Percentiles rank a stretch among this genome's conserved stretches.
Evolutionary conservation across 352 stramenopile genomes (phyloP).

Genomic region (Phytophthora agathidicida): DNA sequence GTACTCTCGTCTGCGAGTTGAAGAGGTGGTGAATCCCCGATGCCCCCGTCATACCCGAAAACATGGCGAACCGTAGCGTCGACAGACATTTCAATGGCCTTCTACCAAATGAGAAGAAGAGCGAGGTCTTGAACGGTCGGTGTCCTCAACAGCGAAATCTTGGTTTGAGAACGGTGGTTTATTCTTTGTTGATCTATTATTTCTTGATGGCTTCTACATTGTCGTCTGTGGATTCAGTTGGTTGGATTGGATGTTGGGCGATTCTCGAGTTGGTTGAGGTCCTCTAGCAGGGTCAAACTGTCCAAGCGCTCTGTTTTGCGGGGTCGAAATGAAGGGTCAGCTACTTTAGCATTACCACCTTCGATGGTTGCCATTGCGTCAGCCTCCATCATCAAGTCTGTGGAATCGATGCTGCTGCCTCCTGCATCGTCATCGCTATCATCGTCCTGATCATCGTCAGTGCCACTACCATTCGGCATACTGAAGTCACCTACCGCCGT

Average conservation of each 20-base stretch:
- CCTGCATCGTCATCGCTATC: conserved; percentile 9
- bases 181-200: no score
- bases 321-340: background rate
- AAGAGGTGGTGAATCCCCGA: conserved; percentile 32
- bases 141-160: conserved; percentile 1
- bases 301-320: conserved; percentile 18
- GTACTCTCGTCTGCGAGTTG: conserved; percentile 78
- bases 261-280: conserved; percentile 23
- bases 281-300: conserved; percentile 18
- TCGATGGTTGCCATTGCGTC: conserved; percentile 29
- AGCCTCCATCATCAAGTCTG: conserved; percentile 41
- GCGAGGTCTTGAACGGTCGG: conserved; percentile 31
- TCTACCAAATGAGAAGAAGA: background rate
- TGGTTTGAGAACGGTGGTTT: no score
- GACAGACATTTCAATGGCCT: conserved; percentile 38
- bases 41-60: conserved; percentile 61
- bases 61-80: conserved; percentile 67
- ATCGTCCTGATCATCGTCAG: background rate
- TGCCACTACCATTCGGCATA: conserved; percentile 5
- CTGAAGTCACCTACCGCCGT: conserved; percentile 1
- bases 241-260: background rate
- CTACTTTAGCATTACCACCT: background rate
- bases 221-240: background rate
- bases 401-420: conserved; percentile 38
- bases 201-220: no score